Base-by-base conservation (phyloP, 495 filamentous ascomycete genomes). In the Lentithecium fluviatile region DNA sequence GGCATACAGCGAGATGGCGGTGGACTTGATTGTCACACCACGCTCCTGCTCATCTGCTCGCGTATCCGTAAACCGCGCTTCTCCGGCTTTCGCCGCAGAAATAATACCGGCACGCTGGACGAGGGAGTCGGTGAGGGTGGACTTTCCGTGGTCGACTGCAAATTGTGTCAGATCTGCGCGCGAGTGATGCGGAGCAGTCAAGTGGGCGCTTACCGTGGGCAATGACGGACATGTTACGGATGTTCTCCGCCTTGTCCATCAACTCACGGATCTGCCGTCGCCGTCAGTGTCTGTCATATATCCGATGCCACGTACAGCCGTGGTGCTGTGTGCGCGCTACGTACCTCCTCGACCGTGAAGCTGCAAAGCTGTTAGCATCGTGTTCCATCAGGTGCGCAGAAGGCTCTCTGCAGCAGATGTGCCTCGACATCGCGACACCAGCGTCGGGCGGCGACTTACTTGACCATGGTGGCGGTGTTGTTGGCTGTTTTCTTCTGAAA, bases 21-120 rank as follows among this genome's bases (percentile, higher is more conserved):
- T 99, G 53, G 94, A 99, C 87, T 99, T 99, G 86, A 99, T 99
- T 70, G 94, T 99, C 75, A 99, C 97, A 84, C 94, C 89, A 84
- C 94, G 91, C 69, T 99, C 94, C 80, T 99, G 94, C 77, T 99
- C 94, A 77, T 99, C 94, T 53, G 88, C 79, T 75, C 94, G 88
- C 59, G 94, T 99, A 81, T 99, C 94, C 71, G 93, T 99, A 77
- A 91, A 95, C 74, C 94, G 87, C 67, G 86, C 83, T 75, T 96
- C 89, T 78, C 94, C 94, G 69, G 94, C 94, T 80, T 97, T 97
- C 68, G 93, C 91, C 66, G 91, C 88, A 57, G 94, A 97, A 77
- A 99, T 99, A 72, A 99, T 99, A 89, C 94, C 94, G 73, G 95
- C 95, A 78, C 93, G 95, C 78, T 95, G 90, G 74, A 99, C 88